Base-by-base conservation (phyloP, 2,329 filamentous ascomycete genomes). In the Clarireedia sp. region DNA sequence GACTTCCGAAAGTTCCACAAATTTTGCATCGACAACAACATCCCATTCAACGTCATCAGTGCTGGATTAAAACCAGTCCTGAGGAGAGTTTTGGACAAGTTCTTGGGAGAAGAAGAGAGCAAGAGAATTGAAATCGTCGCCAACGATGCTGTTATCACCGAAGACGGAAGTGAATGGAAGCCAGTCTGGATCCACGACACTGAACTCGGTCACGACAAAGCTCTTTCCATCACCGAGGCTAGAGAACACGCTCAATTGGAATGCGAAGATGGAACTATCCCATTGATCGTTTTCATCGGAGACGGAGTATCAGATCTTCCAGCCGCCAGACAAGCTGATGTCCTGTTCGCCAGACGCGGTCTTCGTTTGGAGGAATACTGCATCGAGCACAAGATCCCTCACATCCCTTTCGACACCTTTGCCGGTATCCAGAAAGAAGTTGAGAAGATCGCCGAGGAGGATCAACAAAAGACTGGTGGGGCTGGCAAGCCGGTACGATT, bases 21-120 rank as follows among this genome's bases (percentile, higher is more conserved):
- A 54, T 87, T 82, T 69, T 87, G 83, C 69, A 67, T 82, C 43
- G 73, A 73, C 56, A 81, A 85, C 65, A 70, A 75, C 2, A 85
- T 86, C 54, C 81, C 82, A 1, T 87, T 87, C 72, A 85, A 86
- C 63, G 78, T 87, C 56, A 87, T 87, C 66, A 85, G 80, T 17
- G 83, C 84, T 3, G 83, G 84, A 0, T 69, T 87, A 21, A 85
- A 86, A 67, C 83, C 83, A 0, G 76, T 87, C 10, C 69, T 87
- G 12, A 70, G 80, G 8, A 74, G 73, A 54, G 83, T 86, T 0
- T 73, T 87, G 26, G 82, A 87, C 62, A 75, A 78, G 14, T 86
- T 85, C 70, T 69, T 87, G 3, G 83, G 84, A 41, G 79, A 83
- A 64, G 76, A 55, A 10, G 52, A 55, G 9, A 55, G 52, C 21